Base-by-base conservation (phyloP, 352 stramenopile species). In the Phytophthora brassicae region DNA sequence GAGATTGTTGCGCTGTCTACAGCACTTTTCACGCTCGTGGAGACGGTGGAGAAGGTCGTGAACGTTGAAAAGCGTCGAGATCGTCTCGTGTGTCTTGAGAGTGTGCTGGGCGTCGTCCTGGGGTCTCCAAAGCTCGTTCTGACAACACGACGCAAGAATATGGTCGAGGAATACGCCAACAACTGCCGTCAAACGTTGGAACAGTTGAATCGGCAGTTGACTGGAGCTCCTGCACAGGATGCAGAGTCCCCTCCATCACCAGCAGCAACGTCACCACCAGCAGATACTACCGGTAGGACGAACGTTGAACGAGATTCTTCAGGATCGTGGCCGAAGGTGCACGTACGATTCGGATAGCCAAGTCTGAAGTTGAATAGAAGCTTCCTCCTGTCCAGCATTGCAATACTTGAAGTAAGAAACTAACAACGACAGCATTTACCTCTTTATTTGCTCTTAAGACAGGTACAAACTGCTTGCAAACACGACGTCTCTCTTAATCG, bases 61-160 rank as follows among this genome's bases (percentile, higher is more conserved):
- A 55, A 70, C 17, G 39, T 51, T 0, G 42, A 54, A 1, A 80
- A 79, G 28, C 77, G 77, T 24, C 61, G 61, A 39, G 77, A 86
- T 42, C 77, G 75, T 1, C 64, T 88, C 16, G 46, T 79, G 50
- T 85, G 75, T 41, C 67, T 90, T 2, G 67, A 84, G 56, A 76
- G 66, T 5, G 60, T 81, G 39, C 56, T 90, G 31, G 51, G 58
- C 14, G 49, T 76, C 13, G 39, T 88, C 16, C 24, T 79, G 12
- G 55, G 39, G 9, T 62, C 58, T 17, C 49, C 66, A 0, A 66
- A 68, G 31, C 33, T 82, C 35, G 41, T 67, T 24, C 59, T 84
- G 49, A 70, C 52, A 35, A 58, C 48, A 6, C 56, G 59, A 22
- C 64, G 44, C 17, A 70, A 68, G 33, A 71, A 45, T 2, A 81